Base-by-base conservation (phyloP, 208 protist genomes). In the Wallacemonas sp. region DNA sequence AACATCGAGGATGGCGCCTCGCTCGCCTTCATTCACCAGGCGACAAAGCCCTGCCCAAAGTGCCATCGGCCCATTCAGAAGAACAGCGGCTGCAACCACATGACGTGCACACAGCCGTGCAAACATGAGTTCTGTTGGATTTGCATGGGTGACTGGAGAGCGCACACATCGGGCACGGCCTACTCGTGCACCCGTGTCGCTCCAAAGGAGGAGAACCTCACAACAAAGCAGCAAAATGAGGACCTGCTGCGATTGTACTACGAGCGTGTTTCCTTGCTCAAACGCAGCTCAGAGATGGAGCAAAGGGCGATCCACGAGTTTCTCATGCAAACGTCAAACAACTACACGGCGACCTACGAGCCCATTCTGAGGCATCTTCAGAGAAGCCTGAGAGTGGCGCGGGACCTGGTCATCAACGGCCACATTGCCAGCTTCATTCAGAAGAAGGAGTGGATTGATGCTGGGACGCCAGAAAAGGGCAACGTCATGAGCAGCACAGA, bases 81-180 rank as follows among this genome's bases (percentile, higher is more conserved):
- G 71, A 96, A 91, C 60, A 84, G 75, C 5, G 95, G 95, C 24
- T 98, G 95, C 73, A 97, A 94, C 27, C 93, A 97, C 67, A 97
- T 97, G 85, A 92, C 76, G 3, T 97, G 88, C 76, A 66, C 58
- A 44, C 4, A 39, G 39, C 39, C 52, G 5, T 96, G 90, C 68
- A 24, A 64, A 8, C 68, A 94, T 49, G 78, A 96, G 55, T 96
- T 94, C 48, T 96, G 91, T 73, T 96, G 91, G 91, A 61, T 94
- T 11, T 96, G 91, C 74, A 57, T 81, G 24, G 70, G 75, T 0
- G 55, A 70, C 34, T 96, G 91, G 91, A 67, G 39, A 8, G 61
- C 71, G 47, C 90, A 95, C 63, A 47, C 58, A 5, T 21, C 16
- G 6, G 26, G 30, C 30, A 16, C 16, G 0, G 52, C 52, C 14